Base-by-base conservation (phyloP, 495 filamentous ascomycete genomes). In the Tricharina praecox region DNA sequence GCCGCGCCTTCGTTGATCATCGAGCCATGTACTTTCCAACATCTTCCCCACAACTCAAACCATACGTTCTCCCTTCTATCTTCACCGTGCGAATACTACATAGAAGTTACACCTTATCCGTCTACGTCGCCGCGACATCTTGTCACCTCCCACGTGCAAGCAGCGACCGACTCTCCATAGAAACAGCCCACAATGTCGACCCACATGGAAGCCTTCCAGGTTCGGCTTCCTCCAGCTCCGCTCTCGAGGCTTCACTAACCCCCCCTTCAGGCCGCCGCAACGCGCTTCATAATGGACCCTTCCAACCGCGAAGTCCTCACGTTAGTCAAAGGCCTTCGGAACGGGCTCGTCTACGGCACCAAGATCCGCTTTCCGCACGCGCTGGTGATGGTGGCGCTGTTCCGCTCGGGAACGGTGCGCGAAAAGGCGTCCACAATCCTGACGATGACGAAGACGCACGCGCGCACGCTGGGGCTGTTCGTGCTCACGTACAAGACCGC, bases 351-450 rank as follows among this genome's bases (percentile, higher is more conserved):
- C 49, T 99, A 96, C 67, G 90, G 90, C 23, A 77, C 86, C 55
- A 99, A 96, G 75, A 84, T 99, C 63, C 86, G 90, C 53, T 95
- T 96, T 70, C 90, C 90, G 56, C 90, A 97, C 68, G 90, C 90
- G 44, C 74, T 97, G 50, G 90, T 97, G 19, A 97, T 95, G 86
- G 79, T 93, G 40, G 75, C 95, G 53, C 75, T 97, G 42, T 97
- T 97, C 69, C 85, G 90, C 49, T 79, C 78, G 10, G 90, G 86
- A 64, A 83, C 84, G 23, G 60, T 93, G 53, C 79, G 79, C 11
- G 72, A 93, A 62, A 95, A 94, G 65, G 55, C 75, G 48, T 65
- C 66, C 40, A 75, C 90, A 50, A 76, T 95, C 57, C 68, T 90
- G 56, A 77, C 78, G 60, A 86, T 88, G 10, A 99, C 90, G 15